Percentiles rank a stretch among this genome's conserved stretches.
Conservation (phyloP, 2,329 filamentous ascomycete genomes). For the Lecanicillium sp. region DNA sequence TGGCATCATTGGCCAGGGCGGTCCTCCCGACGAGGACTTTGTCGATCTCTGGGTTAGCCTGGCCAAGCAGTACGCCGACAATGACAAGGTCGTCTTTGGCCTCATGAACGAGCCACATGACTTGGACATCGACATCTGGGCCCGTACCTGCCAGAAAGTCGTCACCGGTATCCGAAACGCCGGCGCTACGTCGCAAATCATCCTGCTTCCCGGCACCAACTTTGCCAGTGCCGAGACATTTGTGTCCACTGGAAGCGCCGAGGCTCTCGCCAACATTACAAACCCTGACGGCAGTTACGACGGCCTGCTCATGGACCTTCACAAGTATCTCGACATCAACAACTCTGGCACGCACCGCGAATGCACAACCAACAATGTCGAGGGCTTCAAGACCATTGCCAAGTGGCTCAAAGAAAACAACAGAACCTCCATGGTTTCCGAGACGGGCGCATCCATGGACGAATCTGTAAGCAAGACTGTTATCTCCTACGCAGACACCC, state of each 20-base stretch:
- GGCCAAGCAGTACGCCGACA: slow-evolving; percentile 47
- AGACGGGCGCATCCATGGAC: slow-evolving; percentile 41
- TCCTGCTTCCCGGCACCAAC: slow-evolving; percentile 55
- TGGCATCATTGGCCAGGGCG: slow-evolving; percentile 56
- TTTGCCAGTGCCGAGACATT: slow-evolving; percentile 44
- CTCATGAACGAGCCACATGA: slow-evolving; percentile 66
- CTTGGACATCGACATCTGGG: slow-evolving; percentile 48
- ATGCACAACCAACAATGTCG: slow-evolving; percentile 46
- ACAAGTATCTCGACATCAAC: slow-evolving; percentile 53
- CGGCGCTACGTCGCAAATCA: slow-evolving; percentile 54
- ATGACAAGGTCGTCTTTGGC: slow-evolving; percentile 51
- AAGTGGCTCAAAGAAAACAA: slow-evolving; percentile 33
- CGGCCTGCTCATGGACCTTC: slow-evolving; percentile 49
- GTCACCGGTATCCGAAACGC: slow-evolving; percentile 58
- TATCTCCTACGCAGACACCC: not conserved
- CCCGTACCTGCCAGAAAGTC: slow-evolving; percentile 48
- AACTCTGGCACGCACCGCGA: slow-evolving; percentile 42
- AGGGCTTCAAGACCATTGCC: slow-evolving; percentile 37
- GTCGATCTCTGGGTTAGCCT: slow-evolving; percentile 48
- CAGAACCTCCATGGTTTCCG: slow-evolving; percentile 40
- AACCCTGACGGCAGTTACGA: slow-evolving; percentile 51
- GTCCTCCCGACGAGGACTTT: slow-evolving; percentile 50
- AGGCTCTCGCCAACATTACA: slow-evolving; percentile 41
- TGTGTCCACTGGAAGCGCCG: slow-evolving; percentile 39
- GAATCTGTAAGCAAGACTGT: slow-evolving; percentile 22